Percentiles rank a stretch among this genome's conserved stretches.
Conservation (phyloP, 495 filamentous ascomycete genomes). For the Acidiella bohemica region DNA sequence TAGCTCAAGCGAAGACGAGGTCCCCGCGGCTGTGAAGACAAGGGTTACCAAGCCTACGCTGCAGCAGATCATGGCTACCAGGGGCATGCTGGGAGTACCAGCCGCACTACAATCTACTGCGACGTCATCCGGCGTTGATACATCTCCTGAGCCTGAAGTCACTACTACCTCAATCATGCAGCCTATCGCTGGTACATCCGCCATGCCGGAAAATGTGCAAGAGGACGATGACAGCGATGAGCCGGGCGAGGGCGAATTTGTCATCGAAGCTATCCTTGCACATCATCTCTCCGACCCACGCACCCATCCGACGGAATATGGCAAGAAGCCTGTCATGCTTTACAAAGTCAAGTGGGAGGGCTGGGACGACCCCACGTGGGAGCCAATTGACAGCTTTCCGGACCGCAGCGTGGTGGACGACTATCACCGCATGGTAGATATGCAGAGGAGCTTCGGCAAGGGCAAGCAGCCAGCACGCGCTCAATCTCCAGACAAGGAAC, state of each 20-base stretch:
- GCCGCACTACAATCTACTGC: background rate
- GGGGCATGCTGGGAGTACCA: background rate
- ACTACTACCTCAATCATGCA: slow-evolving; percentile 1
- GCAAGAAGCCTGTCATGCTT: slow-evolving; percentile 11
- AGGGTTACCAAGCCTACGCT: too few species aligned
- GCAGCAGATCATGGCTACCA: too few species aligned
- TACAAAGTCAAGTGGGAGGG: slow-evolving; percentile 17
- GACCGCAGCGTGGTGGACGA: slow-evolving; percentile 8
- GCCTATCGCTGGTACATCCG: background rate
- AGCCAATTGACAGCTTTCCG: slow-evolving; percentile 8
- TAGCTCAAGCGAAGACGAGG: background rate
- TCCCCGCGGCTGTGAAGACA: too few species aligned
- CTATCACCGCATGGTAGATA: background rate
- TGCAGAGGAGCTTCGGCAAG: too few species aligned
- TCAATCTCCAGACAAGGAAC: too few species aligned
- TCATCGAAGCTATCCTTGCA: slow-evolving; percentile 8
- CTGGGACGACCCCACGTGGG: slow-evolving; percentile 12
- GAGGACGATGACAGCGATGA: slow-evolving; percentile 1
- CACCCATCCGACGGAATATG: slow-evolving; percentile 7
- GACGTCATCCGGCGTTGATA: too few species aligned
- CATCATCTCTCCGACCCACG: slow-evolving; percentile 15
- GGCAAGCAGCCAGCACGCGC: too few species aligned
- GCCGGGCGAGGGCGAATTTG: slow-evolving; percentile 7
- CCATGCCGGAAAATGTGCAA: too few species aligned
- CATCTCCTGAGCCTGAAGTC: too few species aligned